phyloP scores from a whole-genome alignment of 2,329 filamentous ascomycete genomes.

The Ampelomyces quisqualis region DNA sequence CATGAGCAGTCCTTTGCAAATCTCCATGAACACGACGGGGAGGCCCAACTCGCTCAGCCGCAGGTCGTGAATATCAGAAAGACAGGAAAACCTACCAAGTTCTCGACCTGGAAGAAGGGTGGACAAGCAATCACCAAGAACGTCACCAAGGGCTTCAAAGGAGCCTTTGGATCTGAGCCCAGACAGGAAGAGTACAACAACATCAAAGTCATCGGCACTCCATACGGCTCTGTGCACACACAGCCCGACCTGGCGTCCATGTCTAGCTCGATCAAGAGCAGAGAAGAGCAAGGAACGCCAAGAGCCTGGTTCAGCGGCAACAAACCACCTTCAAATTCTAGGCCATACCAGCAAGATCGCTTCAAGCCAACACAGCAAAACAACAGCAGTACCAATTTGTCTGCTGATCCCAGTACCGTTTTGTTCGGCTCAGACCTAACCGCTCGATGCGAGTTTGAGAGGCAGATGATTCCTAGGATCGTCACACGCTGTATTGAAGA shows the following conservation, averaged over 20 bases:
- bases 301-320: slow-evolving; percentile 41
- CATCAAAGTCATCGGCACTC: slow-evolving; percentile 53
- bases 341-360: slow-evolving; percentile 21
- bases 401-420: slow-evolving; percentile 42
- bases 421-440: slow-evolving; percentile 89
- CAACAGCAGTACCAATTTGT: slow-evolving; percentile 48
- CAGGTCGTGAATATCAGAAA: slow-evolving; percentile 95
- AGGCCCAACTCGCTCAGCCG: slow-evolving; percentile 67
- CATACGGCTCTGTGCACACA: slow-evolving; percentile 41
- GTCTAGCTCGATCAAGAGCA: slow-evolving; percentile 33
- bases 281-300: slow-evolving; percentile 26
- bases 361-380: slow-evolving; percentile 43
- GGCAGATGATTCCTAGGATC: slow-evolving; percentile 83
- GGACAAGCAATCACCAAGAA: slow-evolving; percentile 92
- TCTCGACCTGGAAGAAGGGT: slow-evolving; percentile 99
- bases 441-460: slow-evolving; percentile 83
- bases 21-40: slow-evolving; percentile 63
- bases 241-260: slow-evolving; percentile 36
- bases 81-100: slow-evolving; percentile 83
- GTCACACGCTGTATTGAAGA: slow-evolving; percentile 95
- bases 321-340: slow-evolving; percentile 21
- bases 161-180: slow-evolving; percentile 68
- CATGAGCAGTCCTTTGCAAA: slow-evolving; percentile 46
- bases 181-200: slow-evolving; percentile 60
- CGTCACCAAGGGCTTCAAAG: slow-evolving; percentile 90